A percentile compares a stretch with the other conserved stretches of the same genome.
phyloP scores from a whole-genome alignment of 1,284 basidiomycete species.

The Athelia sp. region DNA sequence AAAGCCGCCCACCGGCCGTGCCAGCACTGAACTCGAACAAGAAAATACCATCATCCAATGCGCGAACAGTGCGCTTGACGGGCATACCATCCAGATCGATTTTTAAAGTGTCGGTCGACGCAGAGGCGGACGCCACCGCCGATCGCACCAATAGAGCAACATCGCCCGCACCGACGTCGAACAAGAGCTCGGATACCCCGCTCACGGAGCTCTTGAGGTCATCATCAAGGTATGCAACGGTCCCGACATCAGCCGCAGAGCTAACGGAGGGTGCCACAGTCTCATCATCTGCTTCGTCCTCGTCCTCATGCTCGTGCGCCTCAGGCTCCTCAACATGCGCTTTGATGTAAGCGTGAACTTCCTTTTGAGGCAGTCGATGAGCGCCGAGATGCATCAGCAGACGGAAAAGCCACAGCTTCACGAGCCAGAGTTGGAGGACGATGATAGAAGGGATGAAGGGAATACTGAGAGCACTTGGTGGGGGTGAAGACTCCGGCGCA shows the following conservation, averaged over 20 bases:
- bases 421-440: not conserved
- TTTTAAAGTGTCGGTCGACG: not conserved
- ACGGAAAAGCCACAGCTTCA: not conserved
- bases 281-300: not conserved
- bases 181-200: not conserved
- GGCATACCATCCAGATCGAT: not conserved
- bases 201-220: not conserved
- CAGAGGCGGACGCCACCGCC: not conserved
- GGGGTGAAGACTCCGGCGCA: not conserved
- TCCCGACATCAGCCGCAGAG: not conserved
- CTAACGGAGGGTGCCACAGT: not conserved
- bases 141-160: not conserved
- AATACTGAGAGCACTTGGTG: not conserved
- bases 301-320: too few relatives aligned
- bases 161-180: not conserved
- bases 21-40: conserved; percentile 17
- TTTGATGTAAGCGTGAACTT: not conserved
- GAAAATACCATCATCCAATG: conserved; percentile 8
- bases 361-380: not conserved
- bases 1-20: conserved; percentile 9
- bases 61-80: conserved; percentile 9
- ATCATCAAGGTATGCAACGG: conserved; percentile 18
- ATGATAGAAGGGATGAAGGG: not conserved
- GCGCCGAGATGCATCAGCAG: not conserved
- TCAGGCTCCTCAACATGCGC: not conserved